Base-by-base conservation (phyloP, 2,329 filamentous ascomycete species). In the Bipolaris gigantea region DNA sequence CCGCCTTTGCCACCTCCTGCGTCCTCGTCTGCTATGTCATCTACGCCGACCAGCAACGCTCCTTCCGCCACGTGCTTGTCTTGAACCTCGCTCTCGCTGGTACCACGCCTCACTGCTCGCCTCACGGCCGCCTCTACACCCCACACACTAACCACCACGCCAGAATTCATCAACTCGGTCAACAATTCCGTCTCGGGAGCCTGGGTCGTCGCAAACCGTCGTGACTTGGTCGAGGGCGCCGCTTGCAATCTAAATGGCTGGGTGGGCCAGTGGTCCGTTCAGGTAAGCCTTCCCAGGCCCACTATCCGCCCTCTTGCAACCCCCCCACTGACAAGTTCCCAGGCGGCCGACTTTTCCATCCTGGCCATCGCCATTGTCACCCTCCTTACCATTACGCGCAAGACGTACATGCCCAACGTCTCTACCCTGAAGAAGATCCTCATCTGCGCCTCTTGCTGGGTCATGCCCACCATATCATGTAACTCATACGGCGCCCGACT, bases 361-460 rank as follows among this genome's bases (percentile, higher is more conserved):
- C 67, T 80, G 13, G 73, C 77, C 33, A 80, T 80, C 23, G 71
- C 77, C 11, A 66, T 80, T 16, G 69, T 76, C 2, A 78, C 76
- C 4, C 67, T 79, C 10, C 67, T 77, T 30, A 76, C 75, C 0
- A 71, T 80, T 11, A 72, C 67, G 15, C 66, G 70, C 44, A 69
- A 65, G 47, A 69, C 72, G 3, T 69, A 70, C 35, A 61, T 75
- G 54, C 65, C 71, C n/a, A 58, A 73, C 34, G 53, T 60, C 2
- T 64, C 71, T 41, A 62, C 63, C 35, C 21, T 53, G 25, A 62
- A 62, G 39, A 73, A 73, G 39, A 50, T 72, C 4, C 43, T 67
- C 5, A 72, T 77, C 8, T 78, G 76, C 57, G 60, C 64, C 3
- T 65, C 70, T 0, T 73, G 76, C 7, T 80, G 77, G 77, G 55